Percentiles rank a stretch among this genome's conserved stretches.
phyloP scores from a whole-genome alignment of 768 basidiomycete species.

The Lepiota subincarnata region DNA sequence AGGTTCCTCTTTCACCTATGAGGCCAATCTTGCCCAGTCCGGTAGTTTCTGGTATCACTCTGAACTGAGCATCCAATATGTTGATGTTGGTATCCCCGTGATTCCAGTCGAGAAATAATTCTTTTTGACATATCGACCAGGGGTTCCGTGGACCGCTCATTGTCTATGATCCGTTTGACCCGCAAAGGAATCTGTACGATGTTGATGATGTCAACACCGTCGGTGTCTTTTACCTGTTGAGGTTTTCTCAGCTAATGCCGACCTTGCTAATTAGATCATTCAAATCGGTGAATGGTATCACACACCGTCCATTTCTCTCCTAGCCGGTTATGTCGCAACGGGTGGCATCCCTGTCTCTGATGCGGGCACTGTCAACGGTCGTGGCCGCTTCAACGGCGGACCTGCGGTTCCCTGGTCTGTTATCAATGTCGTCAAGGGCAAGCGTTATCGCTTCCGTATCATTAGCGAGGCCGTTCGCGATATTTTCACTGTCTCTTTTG shows the following conservation, averaged over 20 bases:
- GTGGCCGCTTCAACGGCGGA: slow-evolving; percentile 38
- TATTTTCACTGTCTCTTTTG: slow-evolving; percentile 34
- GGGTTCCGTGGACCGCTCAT: slow-evolving; percentile 40
- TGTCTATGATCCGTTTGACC: slow-evolving; percentile 29
- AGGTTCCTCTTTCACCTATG: slow-evolving; percentile 36
- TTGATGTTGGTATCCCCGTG: neutral
- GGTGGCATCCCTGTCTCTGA: slow-evolving; percentile 28
- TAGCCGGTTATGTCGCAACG: slow-evolving; percentile 23
- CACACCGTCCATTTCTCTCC: slow-evolving; percentile 20
- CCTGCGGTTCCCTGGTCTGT: slow-evolving; percentile 35
- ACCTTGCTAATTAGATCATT: slow-evolving; percentile 14
- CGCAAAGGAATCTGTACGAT: slow-evolving; percentile 17
- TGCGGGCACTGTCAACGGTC: slow-evolving; percentile 45
- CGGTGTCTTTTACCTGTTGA: neutral
- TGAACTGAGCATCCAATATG: slow-evolving; percentile 10
- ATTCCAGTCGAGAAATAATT: too few relatives aligned
- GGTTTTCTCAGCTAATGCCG: too few relatives aligned
- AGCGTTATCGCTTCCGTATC: slow-evolving; percentile 52
- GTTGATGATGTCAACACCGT: slow-evolving; percentile 16
- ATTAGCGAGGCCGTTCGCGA: slow-evolving; percentile 47
- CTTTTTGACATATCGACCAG: slow-evolving; percentile 11
- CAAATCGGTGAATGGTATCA: slow-evolving; percentile 41
- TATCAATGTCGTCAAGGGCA: slow-evolving; percentile 35
- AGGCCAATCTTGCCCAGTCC: slow-evolving; percentile 25
- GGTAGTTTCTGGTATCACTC: slow-evolving; percentile 25